Percentiles rank a stretch among this genome's conserved stretches.
phyloP scores from a whole-genome alignment of 2,329 filamentous ascomycete genomes.

The Xylariales sp. region DNA sequence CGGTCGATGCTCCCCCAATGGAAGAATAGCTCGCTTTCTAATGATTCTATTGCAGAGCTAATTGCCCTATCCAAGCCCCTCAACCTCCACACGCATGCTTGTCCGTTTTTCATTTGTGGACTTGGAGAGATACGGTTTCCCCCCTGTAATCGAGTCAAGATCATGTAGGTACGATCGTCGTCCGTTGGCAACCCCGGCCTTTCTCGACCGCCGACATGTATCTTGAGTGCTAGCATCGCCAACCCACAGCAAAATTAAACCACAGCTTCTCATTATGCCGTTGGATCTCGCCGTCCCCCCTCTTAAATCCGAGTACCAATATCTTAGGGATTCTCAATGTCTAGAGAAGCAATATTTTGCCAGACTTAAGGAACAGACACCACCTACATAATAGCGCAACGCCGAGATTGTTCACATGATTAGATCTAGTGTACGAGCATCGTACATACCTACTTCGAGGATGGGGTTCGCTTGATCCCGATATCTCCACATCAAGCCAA shows the following conservation, averaged over 20 bases:
- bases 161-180: background rate
- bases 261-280: background rate
- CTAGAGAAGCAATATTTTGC: background rate
- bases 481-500: slow-evolving; percentile 13
- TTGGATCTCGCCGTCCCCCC: slow-evolving; percentile 1
- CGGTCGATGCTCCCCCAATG: background rate
- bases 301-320: background rate
- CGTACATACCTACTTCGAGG: background rate
- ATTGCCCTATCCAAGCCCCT: background rate
- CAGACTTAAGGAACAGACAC: background rate
- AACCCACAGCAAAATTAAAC: background rate
- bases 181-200: too few relatives aligned
- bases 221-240: background rate
- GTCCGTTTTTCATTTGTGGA: background rate
- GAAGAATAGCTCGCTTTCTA: background rate
- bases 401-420: slow-evolving; percentile 15
- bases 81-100: background rate
- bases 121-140: background rate
- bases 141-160: too few relatives aligned
- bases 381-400: background rate
- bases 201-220: too few relatives aligned
- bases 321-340: background rate
- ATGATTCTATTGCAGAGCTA: background rate
- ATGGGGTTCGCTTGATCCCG: slow-evolving; percentile 5
- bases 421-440: background rate